Percentiles rank a stretch among this genome's conserved stretches.
phyloP scores from a whole-genome alignment of 1,139 yeast genomes.

The Scheffersomyces lignicola region DNA sequence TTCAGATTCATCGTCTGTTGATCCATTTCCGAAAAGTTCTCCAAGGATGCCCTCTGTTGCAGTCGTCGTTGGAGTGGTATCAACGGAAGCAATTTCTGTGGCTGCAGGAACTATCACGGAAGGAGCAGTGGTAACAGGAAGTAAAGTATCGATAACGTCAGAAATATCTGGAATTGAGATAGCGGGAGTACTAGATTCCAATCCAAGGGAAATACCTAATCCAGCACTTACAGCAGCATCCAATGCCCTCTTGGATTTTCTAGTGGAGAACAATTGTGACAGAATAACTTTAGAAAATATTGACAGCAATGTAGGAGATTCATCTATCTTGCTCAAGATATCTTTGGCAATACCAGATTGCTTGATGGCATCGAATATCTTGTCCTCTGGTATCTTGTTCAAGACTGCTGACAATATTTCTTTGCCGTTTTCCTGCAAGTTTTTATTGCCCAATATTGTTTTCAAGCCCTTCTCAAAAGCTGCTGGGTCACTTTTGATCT shows the following conservation, averaged over 20 bases:
- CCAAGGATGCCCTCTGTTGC: conserved; percentile 8
- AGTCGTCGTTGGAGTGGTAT: conserved; percentile 4
- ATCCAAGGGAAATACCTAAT: conserved; percentile 5
- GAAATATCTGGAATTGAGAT: no score
- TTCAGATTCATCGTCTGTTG: conserved; percentile 4
- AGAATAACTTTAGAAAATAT: conserved; percentile 16
- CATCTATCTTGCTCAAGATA: conserved; percentile 18
- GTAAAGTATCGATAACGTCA: conserved; percentile 3
- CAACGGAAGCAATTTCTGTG: conserved; percentile 9
- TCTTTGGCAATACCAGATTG: conserved; percentile 24
- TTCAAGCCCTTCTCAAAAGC: no score
- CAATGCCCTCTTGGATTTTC: conserved; percentile 14
- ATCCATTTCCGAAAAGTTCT: conserved; percentile 9
- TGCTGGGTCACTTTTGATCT: no score
- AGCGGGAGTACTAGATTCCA: conserved; percentile 8
- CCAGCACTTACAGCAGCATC: conserved; percentile 10
- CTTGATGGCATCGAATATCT: conserved; percentile 24
- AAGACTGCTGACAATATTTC: conserved; percentile 19
- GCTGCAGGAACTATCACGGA: conserved; percentile 2
- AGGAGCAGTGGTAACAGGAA: background rate
- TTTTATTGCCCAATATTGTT: conserved; percentile 21
- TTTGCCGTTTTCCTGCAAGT: conserved; percentile 17
- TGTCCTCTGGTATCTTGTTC: conserved; percentile 21
- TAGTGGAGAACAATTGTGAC: conserved; percentile 8
- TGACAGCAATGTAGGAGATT: conserved; percentile 15